Evolutionary conservation across 257 asterid species (phyloP).

Genomic region (Ocimum tenuiflorum): DNA sequence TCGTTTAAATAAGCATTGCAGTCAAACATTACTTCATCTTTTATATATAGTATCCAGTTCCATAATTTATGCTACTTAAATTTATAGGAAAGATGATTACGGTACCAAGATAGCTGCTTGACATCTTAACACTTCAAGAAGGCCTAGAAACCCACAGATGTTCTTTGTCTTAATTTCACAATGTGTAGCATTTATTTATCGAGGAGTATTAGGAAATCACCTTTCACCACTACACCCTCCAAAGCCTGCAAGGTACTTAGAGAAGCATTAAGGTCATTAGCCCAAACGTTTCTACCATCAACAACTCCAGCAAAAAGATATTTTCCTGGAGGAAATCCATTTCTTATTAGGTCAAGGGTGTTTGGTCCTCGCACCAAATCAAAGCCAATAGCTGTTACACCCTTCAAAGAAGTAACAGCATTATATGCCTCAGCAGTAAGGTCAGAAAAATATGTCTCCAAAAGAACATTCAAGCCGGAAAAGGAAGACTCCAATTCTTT

Average conservation of each 20-base stretch:
- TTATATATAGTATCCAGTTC: not conserved
- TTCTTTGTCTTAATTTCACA: not conserved
- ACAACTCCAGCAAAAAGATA: constrained; percentile 77
- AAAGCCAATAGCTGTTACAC: constrained; percentile 65
- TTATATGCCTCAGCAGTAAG: constrained; percentile 54
- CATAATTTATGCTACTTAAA: not conserved
- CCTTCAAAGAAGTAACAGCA: constrained; percentile 46
- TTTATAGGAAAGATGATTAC: not conserved
- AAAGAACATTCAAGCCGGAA: constrained; percentile 54
- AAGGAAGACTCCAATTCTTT: constrained; percentile 51
- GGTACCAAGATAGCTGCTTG: not conserved
- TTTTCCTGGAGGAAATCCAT: constrained; percentile 61
- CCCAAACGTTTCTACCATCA: constrained; percentile 91
- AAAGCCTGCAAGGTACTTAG: constrained; percentile 46
- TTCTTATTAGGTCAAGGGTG: constrained; percentile 55
- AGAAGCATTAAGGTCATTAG: constrained; percentile 69
- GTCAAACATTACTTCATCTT: not conserved
- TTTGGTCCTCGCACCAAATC: constrained; percentile 71
- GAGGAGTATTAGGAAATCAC: constrained; percentile 21
- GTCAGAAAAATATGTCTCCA: constrained; percentile 81
- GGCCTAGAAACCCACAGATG: not conserved
- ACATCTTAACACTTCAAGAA: not conserved
- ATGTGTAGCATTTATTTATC: not conserved
- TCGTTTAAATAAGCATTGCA: not conserved
- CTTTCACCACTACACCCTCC: constrained; percentile 62